Base-by-base conservation (phyloP, 768 basidiomycete genomes). In the Sistotremastrum suecicum region DNA sequence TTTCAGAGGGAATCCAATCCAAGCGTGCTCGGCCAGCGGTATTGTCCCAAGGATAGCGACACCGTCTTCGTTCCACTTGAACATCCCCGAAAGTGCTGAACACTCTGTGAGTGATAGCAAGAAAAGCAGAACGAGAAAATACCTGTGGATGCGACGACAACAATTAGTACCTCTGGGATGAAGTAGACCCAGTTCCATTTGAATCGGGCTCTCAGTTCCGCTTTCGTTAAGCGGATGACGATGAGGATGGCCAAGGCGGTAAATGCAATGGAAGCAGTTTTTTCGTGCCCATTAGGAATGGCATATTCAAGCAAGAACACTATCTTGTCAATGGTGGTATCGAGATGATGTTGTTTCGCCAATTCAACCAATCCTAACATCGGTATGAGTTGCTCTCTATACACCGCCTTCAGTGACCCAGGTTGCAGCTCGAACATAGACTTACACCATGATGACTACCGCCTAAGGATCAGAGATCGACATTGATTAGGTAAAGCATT, bases 121-220 rank as follows among this genome's bases (percentile, higher is more conserved):
- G 11, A 3, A 48, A 8, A 37, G 7, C 41, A 5, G 1, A 36
- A 6, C 28, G 12, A 36, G 38, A 30, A 65, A 79, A 54, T 58
- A 94, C 90, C 53, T 2, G 90, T 98, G 0, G 88, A 83, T 2
- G 75, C 60, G 3, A 88, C 74, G 2, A 97, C 92, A 28, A 89
- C 80, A 5, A 97, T 58, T 34, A 99, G 69, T 9, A 99, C 90
- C 61, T 98, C 92, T 0, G 92, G 94, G 5, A 98, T 54, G 10
- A 80, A 81, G 53, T 81, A 80, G 40, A 94, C 76, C 74, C 72
- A 77, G 42, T 69, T 75, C 47, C 66, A 72, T 53, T 69, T 72
- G 63, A 77, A 82, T 2, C 58, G 61, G 30, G 65, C 63, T 55
- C 84, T 84, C 55, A 79, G 56, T 20, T 20, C 20, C 20, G 20